Evolutionary conservation across 305 asterid genomes (phyloP).

Genomic region (Solanum aculeatissimum): DNA sequence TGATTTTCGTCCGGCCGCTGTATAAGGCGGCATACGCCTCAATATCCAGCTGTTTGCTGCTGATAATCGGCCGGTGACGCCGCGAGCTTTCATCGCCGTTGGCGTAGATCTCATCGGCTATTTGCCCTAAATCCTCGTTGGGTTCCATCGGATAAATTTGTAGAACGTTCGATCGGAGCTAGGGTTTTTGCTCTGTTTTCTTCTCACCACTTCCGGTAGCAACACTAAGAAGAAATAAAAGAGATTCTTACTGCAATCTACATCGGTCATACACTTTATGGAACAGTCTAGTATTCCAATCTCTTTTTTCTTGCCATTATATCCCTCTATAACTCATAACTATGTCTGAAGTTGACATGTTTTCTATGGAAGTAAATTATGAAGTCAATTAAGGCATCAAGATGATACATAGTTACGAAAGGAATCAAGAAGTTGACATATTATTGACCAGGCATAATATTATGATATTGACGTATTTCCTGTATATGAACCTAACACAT

Average conservation of each 20-base stretch:
- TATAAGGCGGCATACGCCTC: constrained; percentile 90
- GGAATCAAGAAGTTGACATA: not conserved
- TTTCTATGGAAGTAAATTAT: not conserved
- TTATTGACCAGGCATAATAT: not conserved
- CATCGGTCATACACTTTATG: not conserved
- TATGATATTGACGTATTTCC: not conserved
- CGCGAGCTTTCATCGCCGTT: constrained; percentile 39
- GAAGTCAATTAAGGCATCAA: not conserved
- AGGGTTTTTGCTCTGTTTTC: not conserved
- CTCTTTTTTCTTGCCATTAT: not conserved
- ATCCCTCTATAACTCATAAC: not conserved
- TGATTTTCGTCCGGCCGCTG: constrained; percentile 76
- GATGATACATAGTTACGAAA: not conserved
- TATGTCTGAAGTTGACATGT: not conserved
- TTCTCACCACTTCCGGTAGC: not conserved
- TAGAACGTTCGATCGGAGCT: not conserved
- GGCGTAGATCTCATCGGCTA: constrained; percentile 46
- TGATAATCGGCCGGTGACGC: constrained; percentile 72
- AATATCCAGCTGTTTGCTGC: constrained; percentile 80
- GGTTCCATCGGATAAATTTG: constrained; percentile 41
- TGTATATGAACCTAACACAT: not conserved
- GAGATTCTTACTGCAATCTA: not conserved
- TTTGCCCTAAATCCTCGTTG: constrained; percentile 42
- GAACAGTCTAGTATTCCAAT: not conserved
- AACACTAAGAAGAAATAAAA: not conserved